Conservation (phyloP, 2,329 filamentous ascomycete genomes). For the Nothomitra cinnamomea region DNA sequence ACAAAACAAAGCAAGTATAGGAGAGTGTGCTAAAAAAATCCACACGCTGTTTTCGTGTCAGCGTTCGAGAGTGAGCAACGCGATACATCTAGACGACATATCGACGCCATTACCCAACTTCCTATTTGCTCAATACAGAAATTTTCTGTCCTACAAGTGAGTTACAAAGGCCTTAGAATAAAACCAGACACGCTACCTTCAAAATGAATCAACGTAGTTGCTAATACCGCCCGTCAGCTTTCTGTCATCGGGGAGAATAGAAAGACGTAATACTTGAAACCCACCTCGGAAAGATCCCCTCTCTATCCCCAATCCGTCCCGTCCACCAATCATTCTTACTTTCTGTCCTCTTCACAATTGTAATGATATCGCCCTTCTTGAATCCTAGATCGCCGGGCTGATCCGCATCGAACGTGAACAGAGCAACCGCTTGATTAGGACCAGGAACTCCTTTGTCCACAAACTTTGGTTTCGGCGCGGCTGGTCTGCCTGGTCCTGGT, state of each 20-base stretch:
- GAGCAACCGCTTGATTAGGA: slow-evolving; percentile 68
- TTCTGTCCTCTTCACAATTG: slow-evolving; percentile 84
- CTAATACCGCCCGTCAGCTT: not conserved
- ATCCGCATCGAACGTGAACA: slow-evolving; percentile 89
- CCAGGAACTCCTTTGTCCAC: slow-evolving; percentile 25
- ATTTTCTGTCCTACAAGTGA: too few relatives aligned
- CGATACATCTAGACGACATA: too few relatives aligned
- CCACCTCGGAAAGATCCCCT: slow-evolving; percentile 83
- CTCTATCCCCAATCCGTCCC: slow-evolving; percentile 65
- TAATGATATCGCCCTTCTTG: slow-evolving; percentile 95
- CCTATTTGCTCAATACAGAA: too few relatives aligned
- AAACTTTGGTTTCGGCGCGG: slow-evolving; percentile 81
- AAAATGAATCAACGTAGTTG: slow-evolving; percentile 4
- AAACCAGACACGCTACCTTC: too few relatives aligned
- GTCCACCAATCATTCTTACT: slow-evolving; percentile 98
- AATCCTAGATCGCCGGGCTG: slow-evolving; percentile 86
- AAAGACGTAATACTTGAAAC: slow-evolving; percentile 9
- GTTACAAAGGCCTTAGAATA: too few relatives aligned
- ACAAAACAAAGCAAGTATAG: too few relatives aligned
- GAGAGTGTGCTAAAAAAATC: too few relatives aligned
- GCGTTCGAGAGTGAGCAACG: too few relatives aligned
- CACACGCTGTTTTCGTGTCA: too few relatives aligned
- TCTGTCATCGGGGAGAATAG: not conserved
- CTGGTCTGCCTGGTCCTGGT: slow-evolving; percentile 40
- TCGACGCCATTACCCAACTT: too few relatives aligned